These are phyloP conservation scores for Pseudocercospora macadamiae DNA, from an alignment of 2,329 filamentous ascomycete genomes.

Conservation along the genomic window DNA sequence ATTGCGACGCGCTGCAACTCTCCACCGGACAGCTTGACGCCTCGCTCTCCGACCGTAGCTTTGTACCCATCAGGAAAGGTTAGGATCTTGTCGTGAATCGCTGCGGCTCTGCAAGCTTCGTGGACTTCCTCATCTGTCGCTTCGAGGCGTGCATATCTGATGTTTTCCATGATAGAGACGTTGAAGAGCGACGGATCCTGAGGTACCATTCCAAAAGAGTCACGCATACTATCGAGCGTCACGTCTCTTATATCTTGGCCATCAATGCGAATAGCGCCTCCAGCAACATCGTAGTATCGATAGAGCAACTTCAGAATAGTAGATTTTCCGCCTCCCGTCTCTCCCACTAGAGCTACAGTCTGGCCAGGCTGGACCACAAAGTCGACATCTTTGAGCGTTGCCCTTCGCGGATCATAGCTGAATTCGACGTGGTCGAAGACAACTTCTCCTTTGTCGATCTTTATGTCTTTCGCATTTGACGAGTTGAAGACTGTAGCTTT, in stretches of 20 bases:
- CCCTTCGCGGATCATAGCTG: conserved; percentile 57
- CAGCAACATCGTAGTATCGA: conserved; percentile 62
- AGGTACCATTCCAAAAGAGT: conserved; percentile 65
- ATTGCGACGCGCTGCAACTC: conserved; percentile 83
- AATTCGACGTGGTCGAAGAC: conserved; percentile 60
- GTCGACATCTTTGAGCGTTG: conserved; percentile 54
- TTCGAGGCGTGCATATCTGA: conserved; percentile 64
- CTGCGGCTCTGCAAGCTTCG: conserved; percentile 63
- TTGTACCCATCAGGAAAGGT: conserved; percentile 68
- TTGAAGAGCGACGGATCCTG: conserved; percentile 69
- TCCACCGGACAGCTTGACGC: conserved; percentile 78
- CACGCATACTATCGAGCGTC: conserved; percentile 60
- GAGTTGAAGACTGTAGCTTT: conserved; percentile 59
- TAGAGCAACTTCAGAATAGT: conserved; percentile 64
- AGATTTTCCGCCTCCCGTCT: conserved; percentile 66
- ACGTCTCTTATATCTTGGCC: conserved; percentile 63
- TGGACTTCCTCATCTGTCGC: conserved; percentile 64
- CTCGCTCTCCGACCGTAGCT: conserved; percentile 74
- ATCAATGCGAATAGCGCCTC: conserved; percentile 60
- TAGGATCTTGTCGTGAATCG: conserved; percentile 66
- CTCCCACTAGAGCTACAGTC: conserved; percentile 63
- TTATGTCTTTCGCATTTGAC: conserved; percentile 50
- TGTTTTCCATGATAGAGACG: conserved; percentile 65
- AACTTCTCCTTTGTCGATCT: conserved; percentile 53
- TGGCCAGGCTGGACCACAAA: conserved; percentile 56